Evolutionary conservation across 2,329 filamentous ascomycete species (phyloP), one percentile per base, ranked within the genome.

Genomic region (Xylariaceae sp.): DNA sequence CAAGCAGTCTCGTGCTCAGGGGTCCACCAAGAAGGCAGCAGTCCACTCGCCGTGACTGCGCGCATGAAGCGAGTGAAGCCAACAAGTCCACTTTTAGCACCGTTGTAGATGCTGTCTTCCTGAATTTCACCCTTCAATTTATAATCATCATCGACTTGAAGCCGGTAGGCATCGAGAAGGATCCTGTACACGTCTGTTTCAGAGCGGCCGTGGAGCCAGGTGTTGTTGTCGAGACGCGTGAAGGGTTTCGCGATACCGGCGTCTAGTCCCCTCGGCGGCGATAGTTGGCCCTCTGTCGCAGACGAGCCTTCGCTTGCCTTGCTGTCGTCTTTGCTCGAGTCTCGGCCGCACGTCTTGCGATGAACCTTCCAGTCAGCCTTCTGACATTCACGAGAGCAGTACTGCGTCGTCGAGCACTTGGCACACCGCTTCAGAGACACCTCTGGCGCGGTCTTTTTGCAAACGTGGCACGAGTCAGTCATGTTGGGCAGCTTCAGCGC

Each of bases 361-460:
- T 67, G 65, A 9, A 39, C 17, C 37, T 66, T 64, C 65, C 65
- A 67, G 35, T 67, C 64, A 17, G 57, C 51, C 50, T 62, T 64
- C 37, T 67, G 65, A 48, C 65, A 67, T 17, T 66, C 59, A 23
- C 58, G 54, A 35, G 60, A 64, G 34, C 64, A 67, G 59, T 67
- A 67, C n/a, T 47, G 48, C 18, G 63, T 62, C 4, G 55, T 53
- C 2, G 15, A 45, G 49, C 65, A 67, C 51, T 64, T 66, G 47
- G 60, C 55, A 51, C 65, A 67, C 50, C 17, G 59, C 45, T 66
- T 67, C 35, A 67, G 56, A 30, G 10, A 10, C 9, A 30, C 48
- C 5, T 60, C 57, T 6, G 58, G 10, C 37, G 55, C 60, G 8
- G 60, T 17, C 54, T 64, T 65, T 51, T 63, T 57, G 60, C 65